Evolutionary conservation across 2,329 filamentous ascomycete species (phyloP).

Genomic region (Pyrenophora seminiperda): DNA sequence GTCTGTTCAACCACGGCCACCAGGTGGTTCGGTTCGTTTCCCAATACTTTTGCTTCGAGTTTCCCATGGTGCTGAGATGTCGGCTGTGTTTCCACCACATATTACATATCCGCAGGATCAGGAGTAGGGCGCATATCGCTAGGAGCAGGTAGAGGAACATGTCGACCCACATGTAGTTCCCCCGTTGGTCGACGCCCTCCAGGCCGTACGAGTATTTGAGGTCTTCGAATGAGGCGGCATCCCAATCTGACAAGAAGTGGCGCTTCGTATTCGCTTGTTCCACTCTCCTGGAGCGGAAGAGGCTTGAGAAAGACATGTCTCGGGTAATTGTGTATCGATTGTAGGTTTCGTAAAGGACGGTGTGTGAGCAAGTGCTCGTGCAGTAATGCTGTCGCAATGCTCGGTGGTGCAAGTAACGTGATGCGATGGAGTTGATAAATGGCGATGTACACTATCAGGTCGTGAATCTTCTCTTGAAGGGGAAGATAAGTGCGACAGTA

Average conservation of each 20-base stretch:
- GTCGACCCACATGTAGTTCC: constrained; percentile 56
- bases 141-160: constrained; percentile 48
- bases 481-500: constrained; percentile 11
- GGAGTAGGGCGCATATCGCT: constrained; percentile 43
- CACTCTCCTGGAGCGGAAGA: constrained; percentile 32
- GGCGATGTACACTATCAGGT: constrained; percentile 23
- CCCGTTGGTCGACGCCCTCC: constrained; percentile 54
- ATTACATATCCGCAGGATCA: constrained; percentile 50
- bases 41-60: constrained; percentile 53
- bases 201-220: constrained; percentile 53
- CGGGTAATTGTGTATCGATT: constrained; percentile 6
- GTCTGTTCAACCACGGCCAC: constrained; percentile 66
- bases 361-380: constrained; percentile 10
- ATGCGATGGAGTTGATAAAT: constrained; percentile 12
- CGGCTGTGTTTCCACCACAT: constrained; percentile 53
- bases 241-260: constrained; percentile 39
- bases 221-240: constrained; percentile 34
- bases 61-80: constrained; percentile 53
- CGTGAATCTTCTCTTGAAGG: constrained; percentile 13
- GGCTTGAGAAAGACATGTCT: constrained; percentile 33
- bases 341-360: constrained; percentile 10
- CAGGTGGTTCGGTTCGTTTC: constrained; percentile 51
- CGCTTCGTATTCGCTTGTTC: constrained; percentile 25
- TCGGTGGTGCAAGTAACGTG: constrained; percentile 7
- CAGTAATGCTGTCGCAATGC: constrained; percentile 4